These are phyloP conservation scores for Venturia aucupariae DNA, from an alignment of 2,329 filamentous ascomycete genomes.

Conservation along the genomic window DNA sequence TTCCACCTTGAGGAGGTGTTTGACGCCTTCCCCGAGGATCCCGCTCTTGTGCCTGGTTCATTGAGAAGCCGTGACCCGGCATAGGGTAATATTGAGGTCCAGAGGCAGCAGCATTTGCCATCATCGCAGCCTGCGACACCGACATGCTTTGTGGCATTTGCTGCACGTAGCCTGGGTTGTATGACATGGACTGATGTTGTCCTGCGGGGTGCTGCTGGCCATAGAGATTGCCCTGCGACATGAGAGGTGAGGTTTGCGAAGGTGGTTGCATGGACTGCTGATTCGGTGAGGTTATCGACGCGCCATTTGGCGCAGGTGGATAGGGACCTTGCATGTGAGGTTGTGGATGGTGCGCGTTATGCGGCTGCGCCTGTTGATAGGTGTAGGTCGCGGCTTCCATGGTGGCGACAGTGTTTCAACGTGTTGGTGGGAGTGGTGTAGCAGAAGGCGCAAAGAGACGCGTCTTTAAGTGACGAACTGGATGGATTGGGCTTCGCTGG, in stretches of 20 bases:
- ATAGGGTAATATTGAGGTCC: conserved; percentile 63
- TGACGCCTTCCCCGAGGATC: conserved; percentile 11
- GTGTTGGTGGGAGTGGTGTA: background rate
- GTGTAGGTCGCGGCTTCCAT: conserved; percentile 38
- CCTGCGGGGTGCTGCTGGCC: conserved; percentile 55
- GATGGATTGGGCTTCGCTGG: background rate
- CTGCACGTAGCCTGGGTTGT: conserved; percentile 66
- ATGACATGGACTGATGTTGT: conserved; percentile 65
- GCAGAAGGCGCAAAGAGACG: conserved; percentile 5
- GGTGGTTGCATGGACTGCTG: conserved; percentile 53
- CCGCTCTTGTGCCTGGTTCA: conserved; percentile 27
- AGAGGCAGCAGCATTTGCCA: conserved; percentile 87
- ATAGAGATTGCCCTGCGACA: conserved; percentile 55
- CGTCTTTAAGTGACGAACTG: conserved; percentile 3
- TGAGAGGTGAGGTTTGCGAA: conserved; percentile 67
- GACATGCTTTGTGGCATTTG: conserved; percentile 74
- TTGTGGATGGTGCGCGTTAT: conserved; percentile 33
- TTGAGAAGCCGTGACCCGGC: conserved; percentile 51
- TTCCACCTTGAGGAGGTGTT: conserved; percentile 11
- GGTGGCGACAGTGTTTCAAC: conserved; percentile 19
- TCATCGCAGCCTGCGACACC: conserved; percentile 78
- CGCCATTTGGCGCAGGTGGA: conserved; percentile 25
- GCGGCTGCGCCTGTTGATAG: conserved; percentile 36
- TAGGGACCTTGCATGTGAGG: conserved; percentile 31
- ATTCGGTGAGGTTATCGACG: conserved; percentile 61